Evolutionary conservation across 768 basidiomycete species (phyloP).

Genomic region (Mycena galericulata): DNA sequence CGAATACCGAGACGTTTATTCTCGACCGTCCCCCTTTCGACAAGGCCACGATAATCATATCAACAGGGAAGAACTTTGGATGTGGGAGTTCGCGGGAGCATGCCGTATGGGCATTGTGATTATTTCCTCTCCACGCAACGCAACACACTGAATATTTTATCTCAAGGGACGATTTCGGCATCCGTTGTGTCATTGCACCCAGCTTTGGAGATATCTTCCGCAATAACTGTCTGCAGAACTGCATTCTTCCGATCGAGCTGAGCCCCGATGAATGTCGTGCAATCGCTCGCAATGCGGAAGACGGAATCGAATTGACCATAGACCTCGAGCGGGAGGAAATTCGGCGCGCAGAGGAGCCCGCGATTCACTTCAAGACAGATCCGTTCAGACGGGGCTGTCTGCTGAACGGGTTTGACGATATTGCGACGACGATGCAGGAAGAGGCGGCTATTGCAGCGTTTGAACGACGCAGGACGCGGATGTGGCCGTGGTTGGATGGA

Average conservation of each 20-base stretch:
- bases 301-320: slow-evolving; percentile 80
- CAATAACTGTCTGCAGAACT: slow-evolving; percentile 92
- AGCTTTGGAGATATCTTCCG: slow-evolving; percentile 93
- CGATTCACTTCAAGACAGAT: slow-evolving; percentile 86
- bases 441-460: slow-evolving; percentile 76
- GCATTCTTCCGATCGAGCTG: slow-evolving; percentile 86
- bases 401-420: slow-evolving; percentile 96
- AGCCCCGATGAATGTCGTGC: slow-evolving; percentile 74
- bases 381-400: slow-evolving; percentile 93
- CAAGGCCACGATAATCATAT: slow-evolving; percentile 81
- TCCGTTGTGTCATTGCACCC: slow-evolving; percentile 87
- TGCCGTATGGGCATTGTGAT: slow-evolving; percentile 84
- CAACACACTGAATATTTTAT: slow-evolving; percentile 1
- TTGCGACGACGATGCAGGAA: slow-evolving; percentile 90
- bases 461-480: slow-evolving; percentile 77
- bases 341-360: slow-evolving; percentile 73
- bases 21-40: slow-evolving; percentile 84
- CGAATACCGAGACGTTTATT: slow-evolving; percentile 80
- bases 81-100: slow-evolving; percentile 93
- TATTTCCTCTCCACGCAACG: neutral
- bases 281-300: slow-evolving; percentile 80
- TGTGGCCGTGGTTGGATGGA: slow-evolving; percentile 97
- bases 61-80: slow-evolving; percentile 90
- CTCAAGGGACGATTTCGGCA: slow-evolving; percentile 86
- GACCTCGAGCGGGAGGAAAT: slow-evolving; percentile 89